phyloP scores from a whole-genome alignment of 352 stramenopile species.

The Phytophthora boehmeriae region DNA sequence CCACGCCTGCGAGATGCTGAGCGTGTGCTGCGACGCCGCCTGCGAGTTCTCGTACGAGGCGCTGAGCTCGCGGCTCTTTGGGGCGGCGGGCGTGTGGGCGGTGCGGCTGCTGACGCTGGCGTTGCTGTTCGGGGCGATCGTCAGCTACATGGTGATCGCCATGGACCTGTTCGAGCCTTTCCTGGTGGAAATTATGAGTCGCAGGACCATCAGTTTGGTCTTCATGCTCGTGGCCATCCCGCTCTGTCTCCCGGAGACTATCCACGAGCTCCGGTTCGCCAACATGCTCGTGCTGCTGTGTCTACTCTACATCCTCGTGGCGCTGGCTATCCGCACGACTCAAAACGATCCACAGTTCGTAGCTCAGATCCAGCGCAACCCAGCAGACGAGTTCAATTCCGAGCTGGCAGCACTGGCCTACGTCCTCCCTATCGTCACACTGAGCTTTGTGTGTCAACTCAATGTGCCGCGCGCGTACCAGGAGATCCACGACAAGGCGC shows the following conservation, averaged over 20 bases:
- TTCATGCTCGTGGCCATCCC: slow-evolving; percentile 75
- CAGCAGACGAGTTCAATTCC: slow-evolving; percentile 57
- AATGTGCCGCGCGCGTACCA: slow-evolving; percentile 84
- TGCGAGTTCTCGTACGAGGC: slow-evolving; percentile 82
- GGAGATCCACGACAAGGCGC: slow-evolving; percentile 74
- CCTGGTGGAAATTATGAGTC: slow-evolving; percentile 54
- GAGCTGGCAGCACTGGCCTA: slow-evolving; percentile 70
- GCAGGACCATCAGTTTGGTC: slow-evolving; percentile 61
- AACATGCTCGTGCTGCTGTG: slow-evolving; percentile 81
- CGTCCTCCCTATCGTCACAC: slow-evolving; percentile 77
- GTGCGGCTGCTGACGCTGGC: slow-evolving; percentile 76
- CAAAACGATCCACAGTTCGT: slow-evolving; percentile 49
- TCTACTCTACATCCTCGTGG: slow-evolving; percentile 82
- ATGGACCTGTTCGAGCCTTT: slow-evolving; percentile 89
- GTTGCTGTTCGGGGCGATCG: slow-evolving; percentile 78
- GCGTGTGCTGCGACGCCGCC: slow-evolving; percentile 62
- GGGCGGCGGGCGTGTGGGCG: slow-evolving; percentile 66
- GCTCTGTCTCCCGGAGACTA: slow-evolving; percentile 83
- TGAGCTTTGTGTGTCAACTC: slow-evolving; percentile 83
- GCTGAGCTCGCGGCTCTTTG: slow-evolving; percentile 78
- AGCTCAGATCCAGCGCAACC: slow-evolving; percentile 45
- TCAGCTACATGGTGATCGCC: slow-evolving; percentile 87
- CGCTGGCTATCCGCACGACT: slow-evolving; percentile 55
- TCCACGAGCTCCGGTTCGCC: slow-evolving; percentile 81
- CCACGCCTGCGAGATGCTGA: slow-evolving; percentile 78